A percentile compares a stretch with the other conserved stretches of the same genome.
These are phyloP conservation scores for Rutidosis leptorrhynchoides DNA, from an alignment of 129 eudicot species.

Conservation along the genomic window DNA sequence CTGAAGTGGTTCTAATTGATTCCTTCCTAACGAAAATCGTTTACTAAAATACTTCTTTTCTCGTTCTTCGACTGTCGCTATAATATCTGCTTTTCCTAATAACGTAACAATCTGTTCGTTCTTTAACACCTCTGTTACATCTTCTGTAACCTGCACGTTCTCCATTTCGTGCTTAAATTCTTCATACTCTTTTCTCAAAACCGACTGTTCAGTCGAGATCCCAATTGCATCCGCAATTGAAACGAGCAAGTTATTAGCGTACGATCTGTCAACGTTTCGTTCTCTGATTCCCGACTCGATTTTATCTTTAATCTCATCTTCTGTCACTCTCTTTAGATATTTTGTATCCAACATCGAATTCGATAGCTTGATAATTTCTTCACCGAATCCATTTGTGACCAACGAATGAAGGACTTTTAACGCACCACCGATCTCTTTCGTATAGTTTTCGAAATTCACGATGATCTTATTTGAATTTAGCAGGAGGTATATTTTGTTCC, in stretches of 20 bases:
- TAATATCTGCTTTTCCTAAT: constrained; percentile 43
- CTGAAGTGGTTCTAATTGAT: constrained; percentile 45
- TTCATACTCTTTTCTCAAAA: constrained; percentile 39
- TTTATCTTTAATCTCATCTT: constrained; percentile 38
- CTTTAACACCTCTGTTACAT: constrained; percentile 29
- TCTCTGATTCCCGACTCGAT: constrained; percentile 41
- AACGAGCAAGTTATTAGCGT: constrained; percentile 33
- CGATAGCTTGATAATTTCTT: constrained; percentile 32
- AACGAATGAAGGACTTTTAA: constrained; percentile 28
- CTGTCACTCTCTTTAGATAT: constrained; percentile 26
- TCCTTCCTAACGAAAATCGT: constrained; percentile 42
- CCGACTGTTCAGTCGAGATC: constrained; percentile 36
- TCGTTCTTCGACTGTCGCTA: constrained; percentile 36
- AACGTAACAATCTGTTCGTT: constrained; percentile 39
- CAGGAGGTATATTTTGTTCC: constrained; percentile 41
- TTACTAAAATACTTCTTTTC: constrained; percentile 45
- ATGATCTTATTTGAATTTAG: constrained; percentile 25
- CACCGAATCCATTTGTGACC: constrained; percentile 22
- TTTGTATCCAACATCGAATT: constrained; percentile 33
- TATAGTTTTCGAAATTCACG: constrained; percentile 25
- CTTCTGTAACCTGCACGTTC: constrained; percentile 17
- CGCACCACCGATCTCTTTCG: constrained; percentile 26
- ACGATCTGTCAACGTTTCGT: constrained; percentile 35
- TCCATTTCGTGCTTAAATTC: constrained; percentile 39
- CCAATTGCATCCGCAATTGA: constrained; percentile 36